phyloP scores from a whole-genome alignment of 1,284 basidiomycete genomes.

The Spongispora temasekensis region DNA sequence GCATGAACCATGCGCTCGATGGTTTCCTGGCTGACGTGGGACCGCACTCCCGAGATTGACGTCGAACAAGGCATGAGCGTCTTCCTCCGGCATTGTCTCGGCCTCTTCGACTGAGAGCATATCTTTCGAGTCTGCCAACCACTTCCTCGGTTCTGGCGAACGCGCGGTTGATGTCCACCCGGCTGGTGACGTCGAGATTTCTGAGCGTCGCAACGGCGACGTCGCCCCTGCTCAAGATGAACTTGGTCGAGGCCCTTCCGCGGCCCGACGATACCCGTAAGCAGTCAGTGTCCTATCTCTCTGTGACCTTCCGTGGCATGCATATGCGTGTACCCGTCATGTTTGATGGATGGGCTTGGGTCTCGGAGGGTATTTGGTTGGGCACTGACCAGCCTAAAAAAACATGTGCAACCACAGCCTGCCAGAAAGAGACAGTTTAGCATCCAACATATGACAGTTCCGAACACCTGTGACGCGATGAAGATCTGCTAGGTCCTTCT shows the following conservation, averaged over 20 bases:
- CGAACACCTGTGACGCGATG: background rate
- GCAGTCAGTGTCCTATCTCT: too few species aligned
- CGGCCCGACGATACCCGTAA: constrained; percentile 1
- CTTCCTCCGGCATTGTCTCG: constrained; percentile 1
- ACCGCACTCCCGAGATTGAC: constrained; percentile 23
- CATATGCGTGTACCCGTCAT: too few species aligned
- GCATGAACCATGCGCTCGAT: constrained; percentile 6
- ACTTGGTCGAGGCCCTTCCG: constrained; percentile 4
- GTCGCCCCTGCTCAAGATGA: constrained; percentile 2
- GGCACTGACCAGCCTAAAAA: too few species aligned
- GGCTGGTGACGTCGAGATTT: constrained; percentile 8
- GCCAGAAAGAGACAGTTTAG: background rate
- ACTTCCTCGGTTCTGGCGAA: constrained; percentile 7
- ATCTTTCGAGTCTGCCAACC: constrained; percentile 10
- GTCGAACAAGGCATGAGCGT: constrained; percentile 15
- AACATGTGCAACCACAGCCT: background rate
- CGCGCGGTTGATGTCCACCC: constrained; percentile 1
- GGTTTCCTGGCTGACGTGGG: constrained; percentile 17
- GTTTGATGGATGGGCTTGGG: too few species aligned
- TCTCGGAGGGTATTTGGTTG: too few species aligned
- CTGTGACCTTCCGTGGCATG: too few species aligned
- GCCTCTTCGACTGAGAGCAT: constrained; percentile 16
- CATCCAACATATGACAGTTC: background rate
- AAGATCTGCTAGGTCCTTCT: constrained; percentile 7
- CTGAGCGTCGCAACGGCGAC: constrained; percentile 4